These are phyloP conservation scores for Fragilaria radians DNA, from an alignment of 108 stramenopile genomes.

Conservation along the genomic window DNA sequence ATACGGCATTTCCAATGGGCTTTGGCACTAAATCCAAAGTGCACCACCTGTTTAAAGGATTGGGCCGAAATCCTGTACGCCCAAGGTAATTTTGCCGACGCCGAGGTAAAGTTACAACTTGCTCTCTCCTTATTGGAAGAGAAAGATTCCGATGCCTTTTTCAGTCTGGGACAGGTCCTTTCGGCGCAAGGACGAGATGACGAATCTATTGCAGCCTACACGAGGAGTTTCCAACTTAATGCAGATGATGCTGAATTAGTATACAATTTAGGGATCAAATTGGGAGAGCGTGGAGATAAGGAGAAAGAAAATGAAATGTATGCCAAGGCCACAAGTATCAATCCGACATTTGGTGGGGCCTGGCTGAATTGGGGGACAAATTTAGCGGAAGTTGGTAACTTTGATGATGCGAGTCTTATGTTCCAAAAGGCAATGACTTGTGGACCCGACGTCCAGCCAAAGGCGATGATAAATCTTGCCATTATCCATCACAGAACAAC, in stretches of 20 bases:
- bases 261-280: slow-evolving; percentile 56
- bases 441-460: slow-evolving; percentile 24
- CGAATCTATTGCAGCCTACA: slow-evolving; percentile 41
- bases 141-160: slow-evolving; percentile 55
- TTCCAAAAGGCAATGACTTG: slow-evolving; percentile 43
- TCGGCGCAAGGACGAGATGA: slow-evolving; percentile 39
- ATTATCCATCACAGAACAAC: slow-evolving; percentile 33
- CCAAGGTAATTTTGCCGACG: slow-evolving; percentile 28
- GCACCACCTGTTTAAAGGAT: slow-evolving; percentile 61
- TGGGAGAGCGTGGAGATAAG: slow-evolving; percentile 31
- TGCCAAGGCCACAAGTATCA: slow-evolving; percentile 24
- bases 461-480: slow-evolving; percentile 50
- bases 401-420: slow-evolving; percentile 45
- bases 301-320: slow-evolving; percentile 47
- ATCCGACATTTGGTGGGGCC: slow-evolving; percentile 45
- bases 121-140: slow-evolving; percentile 44
- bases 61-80: slow-evolving; percentile 46
- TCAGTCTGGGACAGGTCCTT: slow-evolving; percentile 43
- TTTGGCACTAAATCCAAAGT: slow-evolving; percentile 45
- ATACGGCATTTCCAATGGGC: slow-evolving; percentile 54
- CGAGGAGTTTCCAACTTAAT: slow-evolving; percentile 35
- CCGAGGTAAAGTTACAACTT: slow-evolving; percentile 31
- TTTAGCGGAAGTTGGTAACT: slow-evolving; percentile 35
- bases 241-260: slow-evolving; percentile 54
- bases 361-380: slow-evolving; percentile 51